phyloP scores from a whole-genome alignment of 768 basidiomycete genomes.

The Collybiopsis luxurians region DNA sequence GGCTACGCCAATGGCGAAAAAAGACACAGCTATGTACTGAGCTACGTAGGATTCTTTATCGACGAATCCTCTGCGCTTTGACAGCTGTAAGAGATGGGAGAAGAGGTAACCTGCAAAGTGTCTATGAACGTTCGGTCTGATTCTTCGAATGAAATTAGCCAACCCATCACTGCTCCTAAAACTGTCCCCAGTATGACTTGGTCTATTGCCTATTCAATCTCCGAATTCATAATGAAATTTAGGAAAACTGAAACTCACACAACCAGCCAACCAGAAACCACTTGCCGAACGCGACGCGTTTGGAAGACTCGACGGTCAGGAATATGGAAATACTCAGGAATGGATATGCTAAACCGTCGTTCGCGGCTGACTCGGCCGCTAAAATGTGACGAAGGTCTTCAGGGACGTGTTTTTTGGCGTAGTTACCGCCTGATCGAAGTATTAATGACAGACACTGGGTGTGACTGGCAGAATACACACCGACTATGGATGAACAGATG shows the following conservation, averaged over 20 bases:
- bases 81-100: constrained; percentile 69
- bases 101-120: constrained; percentile 54
- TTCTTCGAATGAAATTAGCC: constrained; percentile 2
- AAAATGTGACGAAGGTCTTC: constrained; percentile 75
- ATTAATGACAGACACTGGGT: neutral
- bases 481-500: constrained; percentile 80
- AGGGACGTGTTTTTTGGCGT: constrained; percentile 68
- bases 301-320: constrained; percentile 68
- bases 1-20: constrained; percentile 77
- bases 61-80: constrained; percentile 59
- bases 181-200: constrained; percentile 75
- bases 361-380: constrained; percentile 88
- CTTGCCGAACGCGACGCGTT: constrained; percentile 63
- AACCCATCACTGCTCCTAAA: constrained; percentile 59
- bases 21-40: constrained; percentile 71
- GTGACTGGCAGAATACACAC: constrained; percentile 28
- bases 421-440: constrained; percentile 57
- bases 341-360: constrained; percentile 95
- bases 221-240: too few species aligned
- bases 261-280: constrained; percentile 89
- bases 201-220: too few species aligned
- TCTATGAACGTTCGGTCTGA: constrained; percentile 8
- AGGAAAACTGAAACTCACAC: too few species aligned
- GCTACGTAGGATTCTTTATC: constrained; percentile 87
- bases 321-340: constrained; percentile 88